phyloP scores from a whole-genome alignment of 305 asterid species.

The Euphrasia arctica region DNA sequence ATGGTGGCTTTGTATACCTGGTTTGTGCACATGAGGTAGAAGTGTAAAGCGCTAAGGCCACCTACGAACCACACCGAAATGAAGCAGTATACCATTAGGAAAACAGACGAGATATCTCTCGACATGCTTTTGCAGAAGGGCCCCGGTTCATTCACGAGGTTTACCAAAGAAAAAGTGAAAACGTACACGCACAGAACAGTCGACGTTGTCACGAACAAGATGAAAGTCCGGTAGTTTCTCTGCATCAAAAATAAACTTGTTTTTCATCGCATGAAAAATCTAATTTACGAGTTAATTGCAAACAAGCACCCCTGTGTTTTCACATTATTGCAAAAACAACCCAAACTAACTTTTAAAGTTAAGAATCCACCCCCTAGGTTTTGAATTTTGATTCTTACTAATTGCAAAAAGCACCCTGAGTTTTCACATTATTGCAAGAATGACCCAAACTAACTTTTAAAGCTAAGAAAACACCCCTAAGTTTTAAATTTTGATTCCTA shows the following conservation, averaged over 20 bases:
- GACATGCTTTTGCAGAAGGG: slow-evolving; percentile 56
- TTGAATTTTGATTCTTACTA: no score
- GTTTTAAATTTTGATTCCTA: no score
- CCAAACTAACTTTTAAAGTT: no score
- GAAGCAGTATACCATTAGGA: slow-evolving; percentile 73
- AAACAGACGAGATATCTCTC: slow-evolving; percentile 51
- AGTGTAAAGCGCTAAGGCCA: slow-evolving; percentile 84
- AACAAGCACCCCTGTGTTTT: no score
- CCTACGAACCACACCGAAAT: slow-evolving; percentile 92
- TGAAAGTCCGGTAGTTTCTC: slow-evolving; percentile 84
- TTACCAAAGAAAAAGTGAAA: slow-evolving; percentile 73
- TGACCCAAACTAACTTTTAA: no score
- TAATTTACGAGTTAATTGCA: no score
- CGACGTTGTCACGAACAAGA: slow-evolving; percentile 69
- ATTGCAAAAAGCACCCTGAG: no score
- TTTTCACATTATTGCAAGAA: no score
- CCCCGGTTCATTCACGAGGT: slow-evolving; percentile 51
- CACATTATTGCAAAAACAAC: no score
- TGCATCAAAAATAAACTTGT: slow-evolving; percentile 39
- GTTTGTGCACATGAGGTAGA: slow-evolving; percentile 76
- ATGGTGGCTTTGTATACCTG: slow-evolving; percentile 18
- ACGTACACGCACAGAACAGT: slow-evolving; percentile 76
- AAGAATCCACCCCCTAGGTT: no score
- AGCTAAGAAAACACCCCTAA: no score
- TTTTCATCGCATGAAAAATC: no score